Base-by-base conservation (phyloP, 1,284 basidiomycete genomes). In the Irpex sp. region DNA sequence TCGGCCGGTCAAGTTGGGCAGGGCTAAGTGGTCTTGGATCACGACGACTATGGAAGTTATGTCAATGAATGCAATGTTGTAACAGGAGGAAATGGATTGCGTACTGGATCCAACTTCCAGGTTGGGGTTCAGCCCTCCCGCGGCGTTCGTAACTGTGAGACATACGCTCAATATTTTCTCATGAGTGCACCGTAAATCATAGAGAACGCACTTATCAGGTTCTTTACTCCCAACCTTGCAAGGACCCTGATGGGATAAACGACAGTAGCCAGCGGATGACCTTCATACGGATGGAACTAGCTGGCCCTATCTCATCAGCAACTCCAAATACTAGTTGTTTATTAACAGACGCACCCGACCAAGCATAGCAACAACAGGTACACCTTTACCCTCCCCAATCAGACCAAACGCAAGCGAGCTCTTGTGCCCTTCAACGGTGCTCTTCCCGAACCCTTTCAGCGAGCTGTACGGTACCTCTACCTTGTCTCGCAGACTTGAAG, bases 221-320 rank as follows among this genome's bases (percentile, higher is more conserved):
- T 79, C 67, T 84, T 82, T 50, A 93, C 83, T 3, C 93, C 93
- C 33, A 95, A 76, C 62, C 79, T 80, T 21, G 88, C 87, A 83
- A 95, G 87, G 5, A 90, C 78, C 50, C 92, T 83, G 58, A 94
- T 86, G 7, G 92, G 92, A 70, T 90, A 94, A 7, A 88, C 84
- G 15, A 92, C 87, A 3, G 83, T 83, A 3, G 81, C 75, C 31
- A 93, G 76, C 19, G 79, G 73, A 69, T 93, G 87, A 3, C 92
- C 93, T 75, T 95, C 92, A 69, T 94, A 95, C 3, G 87, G 82
- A 73, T 94, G 92, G 68, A 94, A 92, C 91, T 90, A 68, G 69
- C 66, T 69, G 63, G 61, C 9, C 49, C 11, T 17, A 13, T 49
- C 39, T 58, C 55, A 59, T 59, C 36, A 57, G 17, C 19, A 58